These are phyloP conservation scores for Calonectria hongkongensis DNA, from an alignment of 2,329 filamentous ascomycete species.

Conservation along the genomic window DNA sequence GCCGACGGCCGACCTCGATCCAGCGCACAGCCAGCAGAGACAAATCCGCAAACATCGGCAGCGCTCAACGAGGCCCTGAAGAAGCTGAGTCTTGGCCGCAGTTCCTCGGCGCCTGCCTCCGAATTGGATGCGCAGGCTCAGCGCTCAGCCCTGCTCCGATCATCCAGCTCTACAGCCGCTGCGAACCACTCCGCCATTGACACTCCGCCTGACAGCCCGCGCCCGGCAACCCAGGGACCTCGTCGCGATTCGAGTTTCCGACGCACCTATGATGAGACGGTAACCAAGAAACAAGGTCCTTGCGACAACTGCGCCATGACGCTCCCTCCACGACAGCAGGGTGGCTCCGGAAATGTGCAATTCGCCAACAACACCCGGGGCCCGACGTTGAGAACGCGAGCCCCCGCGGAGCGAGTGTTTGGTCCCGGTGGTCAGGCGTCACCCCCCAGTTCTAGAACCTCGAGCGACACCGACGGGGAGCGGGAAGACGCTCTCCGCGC, in stretches of 20 bases:
- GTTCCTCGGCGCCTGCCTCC: conserved; percentile 65
- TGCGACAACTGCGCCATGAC: conserved; percentile 83
- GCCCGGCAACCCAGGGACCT: conserved; percentile 61
- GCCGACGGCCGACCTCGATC: conserved; percentile 63
- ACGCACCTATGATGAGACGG: conserved; percentile 79
- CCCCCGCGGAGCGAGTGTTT: conserved; percentile 76
- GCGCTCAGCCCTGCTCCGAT: conserved; percentile 64
- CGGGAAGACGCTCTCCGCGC: conserved; percentile 64
- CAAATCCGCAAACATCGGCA: conserved; percentile 59
- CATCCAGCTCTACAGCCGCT: conserved; percentile 59
- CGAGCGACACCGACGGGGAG: conserved; percentile 72
- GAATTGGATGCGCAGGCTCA: conserved; percentile 67
- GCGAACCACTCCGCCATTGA: conserved; percentile 68
- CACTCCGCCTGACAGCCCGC: conserved; percentile 75
- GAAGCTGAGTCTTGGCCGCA: conserved; percentile 68
- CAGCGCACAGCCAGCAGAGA: conserved; percentile 60
- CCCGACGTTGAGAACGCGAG: conserved; percentile 76
- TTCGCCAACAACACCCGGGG: conserved; percentile 64
- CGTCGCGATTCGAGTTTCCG: conserved; percentile 76
- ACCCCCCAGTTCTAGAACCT: conserved; percentile 71
- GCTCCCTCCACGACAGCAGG: conserved; percentile 67
- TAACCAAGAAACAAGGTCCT: conserved; percentile 77
- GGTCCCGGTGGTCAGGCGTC: conserved; percentile 68
- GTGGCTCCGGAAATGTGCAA: conserved; percentile 51
- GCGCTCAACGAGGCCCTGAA: conserved; percentile 69